Evolutionary conservation across 768 basidiomycete species (phyloP), one percentile per base, ranked within the genome.

Genomic region (Macrolepiota dolichaula): DNA sequence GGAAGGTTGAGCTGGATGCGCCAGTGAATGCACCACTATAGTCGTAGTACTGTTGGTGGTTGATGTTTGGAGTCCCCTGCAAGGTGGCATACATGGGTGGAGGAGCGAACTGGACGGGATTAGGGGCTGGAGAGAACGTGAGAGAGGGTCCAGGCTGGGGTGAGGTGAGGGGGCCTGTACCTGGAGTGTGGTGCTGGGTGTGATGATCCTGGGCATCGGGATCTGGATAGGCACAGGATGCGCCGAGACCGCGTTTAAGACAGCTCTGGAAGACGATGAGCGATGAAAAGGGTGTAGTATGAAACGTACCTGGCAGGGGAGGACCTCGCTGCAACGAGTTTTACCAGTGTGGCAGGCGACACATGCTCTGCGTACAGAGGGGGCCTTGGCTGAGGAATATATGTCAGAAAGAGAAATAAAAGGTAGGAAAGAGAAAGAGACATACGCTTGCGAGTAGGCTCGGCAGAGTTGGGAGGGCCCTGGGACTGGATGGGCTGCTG

Each of bases 321-420:
- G 79, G 36, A 85, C 85, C 74, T 92, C 91, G 66, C 88, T 91
- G 67, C 91, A 92, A 66, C 90, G 78, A 12, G 91, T 92, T 76
- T 92, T 92, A 55, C 91, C 91, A 54, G 88, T 78, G 72, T 92
- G 91, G 73, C 91, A 92, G 13, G 91, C 87, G 40, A 85, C 82
- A 65, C 91, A 92, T 0, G 91, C 91, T 64, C 91, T 81, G 64
- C 91, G 84, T 57, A 91, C 91, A 47, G 89, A 91, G 35, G 90
- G 89, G 47, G 87, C 88, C 74, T 92, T 91, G 62, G 89, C 89
- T 91, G 57, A 60, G 67, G n/a, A n/a, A n/a, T n/a, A n/a, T n/a
- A n/a, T n/a, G n/a, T n/a, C n/a, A n/a, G n/a, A n/a, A n/a, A n/a
- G n/a, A n/a, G n/a, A n/a, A n/a, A n/a, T n/a, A n/a, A n/a, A n/a